A percentile compares a stretch with the other conserved stretches of the same genome.
phyloP scores from a whole-genome alignment of 345 rosid species.

The Erodium maritimum region DNA sequence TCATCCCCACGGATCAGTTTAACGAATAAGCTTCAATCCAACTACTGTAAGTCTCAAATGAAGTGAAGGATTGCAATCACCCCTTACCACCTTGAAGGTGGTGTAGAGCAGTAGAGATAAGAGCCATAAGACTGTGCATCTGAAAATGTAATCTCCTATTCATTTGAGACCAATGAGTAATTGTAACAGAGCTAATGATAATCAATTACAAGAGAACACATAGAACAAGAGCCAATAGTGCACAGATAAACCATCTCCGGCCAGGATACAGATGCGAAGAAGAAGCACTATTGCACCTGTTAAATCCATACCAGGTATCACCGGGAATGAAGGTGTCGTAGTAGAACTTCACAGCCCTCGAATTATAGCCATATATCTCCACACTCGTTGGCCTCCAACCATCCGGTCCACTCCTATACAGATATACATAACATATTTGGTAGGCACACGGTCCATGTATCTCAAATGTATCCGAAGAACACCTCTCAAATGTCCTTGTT shows the following conservation, averaged over 20 bases:
- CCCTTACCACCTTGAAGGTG: too few relatives aligned
- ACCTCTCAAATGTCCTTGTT: conserved; percentile 46
- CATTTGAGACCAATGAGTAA: too few relatives aligned
- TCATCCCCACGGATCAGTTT: too few relatives aligned
- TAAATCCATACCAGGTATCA: conserved; percentile 71
- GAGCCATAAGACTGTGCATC: too few relatives aligned
- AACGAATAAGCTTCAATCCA: too few relatives aligned
- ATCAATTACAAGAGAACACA: conserved; percentile 15
- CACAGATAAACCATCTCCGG: conserved; percentile 8
- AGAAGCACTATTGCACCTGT: conserved; percentile 40
- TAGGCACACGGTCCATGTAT: conserved; percentile 66
- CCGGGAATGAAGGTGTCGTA: conserved; percentile 43
- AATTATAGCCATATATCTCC: conserved; percentile 30
- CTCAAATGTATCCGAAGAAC: conserved; percentile 68
- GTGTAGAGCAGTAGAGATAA: too few relatives aligned
- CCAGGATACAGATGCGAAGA: conserved; percentile 13
- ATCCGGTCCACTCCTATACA: conserved; percentile 68
- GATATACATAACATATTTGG: conserved; percentile 65
- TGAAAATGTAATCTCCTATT: too few relatives aligned
- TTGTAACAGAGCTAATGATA: neutral
- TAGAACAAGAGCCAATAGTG: conserved; percentile 20
- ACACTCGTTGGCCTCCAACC: conserved; percentile 74
- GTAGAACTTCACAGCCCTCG: conserved; percentile 38
- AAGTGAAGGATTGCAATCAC: too few relatives aligned
- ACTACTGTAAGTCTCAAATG: too few relatives aligned